These are phyloP conservation scores for Bruguiera sexangula DNA, from an alignment of 345 rosid genomes.

Conservation along the genomic window DNA sequence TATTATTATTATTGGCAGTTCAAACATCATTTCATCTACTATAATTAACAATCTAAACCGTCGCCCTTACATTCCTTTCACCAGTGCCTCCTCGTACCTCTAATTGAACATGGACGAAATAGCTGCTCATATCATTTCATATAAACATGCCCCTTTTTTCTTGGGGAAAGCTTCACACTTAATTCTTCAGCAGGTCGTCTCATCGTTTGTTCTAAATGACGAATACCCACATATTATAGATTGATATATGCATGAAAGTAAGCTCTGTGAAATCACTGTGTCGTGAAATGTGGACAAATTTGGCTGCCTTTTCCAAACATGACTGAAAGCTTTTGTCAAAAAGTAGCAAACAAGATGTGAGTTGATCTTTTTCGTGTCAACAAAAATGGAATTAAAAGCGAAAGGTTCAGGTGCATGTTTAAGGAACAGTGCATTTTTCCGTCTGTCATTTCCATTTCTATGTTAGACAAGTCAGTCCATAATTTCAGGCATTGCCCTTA, in stretches of 20 bases:
- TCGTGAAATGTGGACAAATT: too few species aligned
- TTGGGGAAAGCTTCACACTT: constrained; percentile 24
- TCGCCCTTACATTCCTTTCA: too few species aligned
- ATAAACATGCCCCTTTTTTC: constrained; percentile 17
- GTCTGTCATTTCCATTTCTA: background rate
- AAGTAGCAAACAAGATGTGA: background rate
- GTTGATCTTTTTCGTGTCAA: too few species aligned
- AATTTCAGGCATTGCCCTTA: constrained; percentile 1
- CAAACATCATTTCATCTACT: too few species aligned
- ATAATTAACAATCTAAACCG: too few species aligned
- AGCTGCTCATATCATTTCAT: constrained; percentile 6
- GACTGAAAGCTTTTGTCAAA: background rate
- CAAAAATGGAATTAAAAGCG: too few species aligned
- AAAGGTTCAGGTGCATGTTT: background rate
- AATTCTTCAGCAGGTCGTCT: constrained; percentile 27
- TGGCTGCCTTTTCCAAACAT: background rate
- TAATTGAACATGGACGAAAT: background rate
- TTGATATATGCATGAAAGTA: too few species aligned
- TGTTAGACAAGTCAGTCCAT: constrained; percentile 6
- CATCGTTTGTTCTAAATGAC: constrained; percentile 10
- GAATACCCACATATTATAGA: background rate
- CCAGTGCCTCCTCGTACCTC: too few species aligned
- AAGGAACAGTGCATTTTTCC: background rate
- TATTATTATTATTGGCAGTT: too few species aligned
- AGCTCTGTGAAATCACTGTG: too few species aligned